phyloP scores from a whole-genome alignment of 2,329 filamentous ascomycete genomes.

The Colletotrichum sp. region DNA sequence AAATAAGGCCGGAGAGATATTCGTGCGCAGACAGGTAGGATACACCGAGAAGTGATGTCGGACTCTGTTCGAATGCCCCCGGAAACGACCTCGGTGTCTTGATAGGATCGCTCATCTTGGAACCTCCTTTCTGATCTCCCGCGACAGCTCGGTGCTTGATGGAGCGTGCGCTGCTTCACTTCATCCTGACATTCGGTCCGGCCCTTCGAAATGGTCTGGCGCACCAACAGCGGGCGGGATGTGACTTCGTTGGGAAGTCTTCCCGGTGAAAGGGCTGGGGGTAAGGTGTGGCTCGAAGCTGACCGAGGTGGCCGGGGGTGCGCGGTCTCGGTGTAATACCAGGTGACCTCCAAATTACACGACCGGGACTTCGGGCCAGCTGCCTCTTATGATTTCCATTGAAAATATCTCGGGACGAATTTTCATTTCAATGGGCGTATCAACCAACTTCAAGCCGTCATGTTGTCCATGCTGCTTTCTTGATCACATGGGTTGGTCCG shows the following conservation, averaged over 20 bases:
- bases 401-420: not conserved
- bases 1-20: not conserved
- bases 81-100: not conserved
- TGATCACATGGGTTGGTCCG: not conserved
- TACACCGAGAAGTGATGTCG: not conserved
- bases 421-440: not conserved
- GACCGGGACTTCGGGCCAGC: conserved; percentile 5
- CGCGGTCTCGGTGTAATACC: not conserved
- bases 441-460: not conserved
- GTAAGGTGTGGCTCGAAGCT: not conserved
- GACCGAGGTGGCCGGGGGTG: conserved; percentile 6
- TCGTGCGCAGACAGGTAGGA: not conserved
- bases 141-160: not conserved
- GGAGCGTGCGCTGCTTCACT: not conserved
- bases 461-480: not conserved
- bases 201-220: not conserved
- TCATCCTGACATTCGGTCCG: conserved; percentile 5
- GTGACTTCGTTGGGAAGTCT: conserved; percentile 3
- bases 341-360: not conserved
- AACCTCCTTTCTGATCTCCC: not conserved
- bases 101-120: not conserved
- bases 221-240: conserved; percentile 1
- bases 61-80: not conserved
- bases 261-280: not conserved
- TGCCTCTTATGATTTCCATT: not conserved